phyloP scores from a whole-genome alignment of 2,329 filamentous ascomycete genomes.

The Lithohypha guttulata region DNA sequence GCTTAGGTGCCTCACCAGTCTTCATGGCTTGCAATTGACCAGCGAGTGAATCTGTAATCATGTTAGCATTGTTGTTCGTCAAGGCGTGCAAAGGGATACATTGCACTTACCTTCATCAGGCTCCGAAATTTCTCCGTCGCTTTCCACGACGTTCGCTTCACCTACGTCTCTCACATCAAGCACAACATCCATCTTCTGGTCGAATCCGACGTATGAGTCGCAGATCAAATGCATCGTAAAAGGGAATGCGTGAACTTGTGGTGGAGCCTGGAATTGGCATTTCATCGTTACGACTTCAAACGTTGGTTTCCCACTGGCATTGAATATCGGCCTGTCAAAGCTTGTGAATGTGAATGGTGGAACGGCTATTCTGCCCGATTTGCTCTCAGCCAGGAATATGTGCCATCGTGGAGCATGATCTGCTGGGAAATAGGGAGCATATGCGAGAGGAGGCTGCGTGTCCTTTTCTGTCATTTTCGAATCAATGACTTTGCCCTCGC shows the following conservation, averaged over 20 bases:
- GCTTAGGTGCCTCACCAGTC: conserved; percentile 43
- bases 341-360: conserved; percentile 90
- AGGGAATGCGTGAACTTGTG: conserved; percentile 82
- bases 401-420: conserved; percentile 89
- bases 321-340: conserved; percentile 82
- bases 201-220: conserved; percentile 90
- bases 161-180: conserved; percentile 79
- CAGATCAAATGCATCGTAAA: conserved; percentile 91
- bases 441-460: conserved; percentile 71
- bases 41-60: conserved; percentile 62
- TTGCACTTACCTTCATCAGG: conserved; percentile 93
- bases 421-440: conserved; percentile 80
- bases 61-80: conserved; percentile 14
- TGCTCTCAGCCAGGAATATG: conserved; percentile 85
- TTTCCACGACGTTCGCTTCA: conserved; percentile 65
- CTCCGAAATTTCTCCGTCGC: conserved; percentile 86
- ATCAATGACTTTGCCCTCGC: conserved; percentile 43
- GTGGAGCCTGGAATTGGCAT: conserved; percentile 91
- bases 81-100: background rate
- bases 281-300: conserved; percentile 94
- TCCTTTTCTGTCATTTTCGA: conserved; percentile 40
- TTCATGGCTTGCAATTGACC: conserved; percentile 85
- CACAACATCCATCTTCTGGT: conserved; percentile 82
- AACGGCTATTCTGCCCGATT: conserved; percentile 91
- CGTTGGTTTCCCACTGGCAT: conserved; percentile 66